Conservation (phyloP, 2,329 filamentous ascomycete genomes). For the Chalaropsis thielavioides region DNA sequence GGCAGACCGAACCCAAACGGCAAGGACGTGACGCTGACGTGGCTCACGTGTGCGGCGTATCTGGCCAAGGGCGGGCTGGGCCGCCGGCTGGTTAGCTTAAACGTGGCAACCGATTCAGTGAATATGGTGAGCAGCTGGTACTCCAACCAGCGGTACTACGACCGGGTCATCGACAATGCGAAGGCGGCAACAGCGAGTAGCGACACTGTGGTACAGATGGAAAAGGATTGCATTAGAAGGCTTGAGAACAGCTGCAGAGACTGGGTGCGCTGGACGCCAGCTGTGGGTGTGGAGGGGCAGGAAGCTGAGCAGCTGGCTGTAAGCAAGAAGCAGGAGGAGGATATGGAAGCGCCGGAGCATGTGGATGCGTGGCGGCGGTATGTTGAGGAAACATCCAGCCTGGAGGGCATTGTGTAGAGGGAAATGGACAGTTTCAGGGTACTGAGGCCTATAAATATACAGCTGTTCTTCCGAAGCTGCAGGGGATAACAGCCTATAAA, state of each 20-base stretch:
- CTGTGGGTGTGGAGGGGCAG: not conserved
- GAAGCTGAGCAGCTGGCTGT: not conserved
- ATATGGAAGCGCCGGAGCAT: not conserved
- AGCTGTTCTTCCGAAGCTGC: not conserved
- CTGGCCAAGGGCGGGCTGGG: conserved; percentile 23
- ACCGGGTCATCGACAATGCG: not conserved
- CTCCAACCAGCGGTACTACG: conserved; percentile 26
- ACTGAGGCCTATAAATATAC: not conserved
- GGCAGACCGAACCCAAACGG: not conserved
- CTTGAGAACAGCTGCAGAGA: not conserved
- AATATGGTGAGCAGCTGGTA: conserved; percentile 40
- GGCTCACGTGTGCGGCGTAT: not conserved
- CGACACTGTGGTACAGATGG: not conserved
- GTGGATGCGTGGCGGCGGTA: not conserved
- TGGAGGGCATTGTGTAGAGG: not conserved
- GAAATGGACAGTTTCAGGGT: not conserved
- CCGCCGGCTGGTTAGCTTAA: conserved; percentile 38
- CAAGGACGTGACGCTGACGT: not conserved
- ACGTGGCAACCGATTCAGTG: conserved; percentile 45
- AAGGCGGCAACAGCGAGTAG: not conserved
- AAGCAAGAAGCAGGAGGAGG: not conserved
- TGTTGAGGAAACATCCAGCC: not conserved
- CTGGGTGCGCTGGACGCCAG: not conserved
- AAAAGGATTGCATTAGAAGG: not conserved
- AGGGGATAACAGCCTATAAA: not conserved